phyloP scores from a whole-genome alignment of 2,329 filamentous ascomycete species.

The Phialemonium atrogriseum region DNA sequence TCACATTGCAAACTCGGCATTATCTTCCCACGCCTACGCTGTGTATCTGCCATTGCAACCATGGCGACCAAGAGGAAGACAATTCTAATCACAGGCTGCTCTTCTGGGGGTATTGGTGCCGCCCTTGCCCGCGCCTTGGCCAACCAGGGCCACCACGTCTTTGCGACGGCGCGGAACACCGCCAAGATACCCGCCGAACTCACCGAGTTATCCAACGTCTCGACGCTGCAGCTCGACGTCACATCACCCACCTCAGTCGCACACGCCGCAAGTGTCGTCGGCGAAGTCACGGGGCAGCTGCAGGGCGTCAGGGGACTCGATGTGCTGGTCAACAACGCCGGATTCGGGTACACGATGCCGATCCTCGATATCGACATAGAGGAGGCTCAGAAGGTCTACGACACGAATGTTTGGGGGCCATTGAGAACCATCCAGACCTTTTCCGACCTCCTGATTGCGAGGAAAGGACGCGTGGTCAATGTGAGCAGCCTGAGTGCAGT shows the following conservation, averaged over 20 bases:
- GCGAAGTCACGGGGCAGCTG: conserved; percentile 18
- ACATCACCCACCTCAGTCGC: conserved; percentile 24
- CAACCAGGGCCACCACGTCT: conserved; percentile 25
- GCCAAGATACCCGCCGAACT: conserved; percentile 22
- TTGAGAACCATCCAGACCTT: conserved; percentile 30
- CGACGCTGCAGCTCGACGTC: conserved; percentile 32
- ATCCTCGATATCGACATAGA: conserved; percentile 22
- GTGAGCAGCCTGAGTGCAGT: not conserved
- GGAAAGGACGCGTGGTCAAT: not conserved
- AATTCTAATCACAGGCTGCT: conserved; percentile 30
- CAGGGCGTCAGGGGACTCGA: conserved; percentile 28
- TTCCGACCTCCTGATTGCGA: conserved; percentile 23
- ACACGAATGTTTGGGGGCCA: conserved; percentile 26
- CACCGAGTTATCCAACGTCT: conserved; percentile 17
- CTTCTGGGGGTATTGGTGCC: conserved; percentile 30
- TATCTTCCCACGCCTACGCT: too few relatives aligned
- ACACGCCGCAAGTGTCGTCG: conserved; percentile 18
- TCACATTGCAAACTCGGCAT: too few relatives aligned
- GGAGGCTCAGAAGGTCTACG: conserved; percentile 21
- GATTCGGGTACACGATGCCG: conserved; percentile 20
- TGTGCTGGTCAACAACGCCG: conserved; percentile 36
- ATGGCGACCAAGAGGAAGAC: conserved; percentile 5
- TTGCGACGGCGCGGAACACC: conserved; percentile 29
- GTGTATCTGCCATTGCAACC: too few relatives aligned
- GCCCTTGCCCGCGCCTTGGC: conserved; percentile 30